A percentile compares a stretch with the other conserved stretches of the same genome.
Conservation (phyloP, 768 basidiomycete species). For the Leccinum imitatum region DNA sequence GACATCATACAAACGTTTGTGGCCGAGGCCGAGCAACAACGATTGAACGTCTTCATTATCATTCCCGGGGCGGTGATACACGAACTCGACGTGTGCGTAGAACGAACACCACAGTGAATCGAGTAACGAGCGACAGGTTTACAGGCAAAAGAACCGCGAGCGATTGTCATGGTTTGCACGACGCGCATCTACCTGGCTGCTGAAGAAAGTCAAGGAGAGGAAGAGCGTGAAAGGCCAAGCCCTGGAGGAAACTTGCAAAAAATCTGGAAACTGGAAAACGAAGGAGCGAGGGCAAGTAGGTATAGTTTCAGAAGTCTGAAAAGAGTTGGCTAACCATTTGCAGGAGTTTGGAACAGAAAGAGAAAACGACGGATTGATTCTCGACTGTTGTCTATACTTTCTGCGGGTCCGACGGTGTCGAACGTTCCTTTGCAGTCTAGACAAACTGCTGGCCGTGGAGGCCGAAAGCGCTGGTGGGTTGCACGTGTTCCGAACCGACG, state of each 20-base stretch:
- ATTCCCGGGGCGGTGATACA: conserved; percentile 74
- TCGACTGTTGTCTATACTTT: conserved; percentile 76
- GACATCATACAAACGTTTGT: conserved; percentile 65
- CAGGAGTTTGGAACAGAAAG: conserved; percentile 36
- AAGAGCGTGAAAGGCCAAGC: conserved; percentile 60
- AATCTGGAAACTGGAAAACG: conserved; percentile 60
- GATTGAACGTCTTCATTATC: conserved; percentile 56
- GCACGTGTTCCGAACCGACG: background rate
- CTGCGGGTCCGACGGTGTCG: conserved; percentile 36
- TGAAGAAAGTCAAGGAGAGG: conserved; percentile 57
- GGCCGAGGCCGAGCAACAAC: conserved; percentile 51
- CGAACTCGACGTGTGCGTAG: conserved; percentile 69
- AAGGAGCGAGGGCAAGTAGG: conserved; percentile 45
- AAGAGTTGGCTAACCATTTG: conserved; percentile 1
- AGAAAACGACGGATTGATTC: conserved; percentile 66
- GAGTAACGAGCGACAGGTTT: conserved; percentile 1
- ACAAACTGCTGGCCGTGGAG: conserved; percentile 64
- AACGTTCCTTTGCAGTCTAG: conserved; percentile 65
- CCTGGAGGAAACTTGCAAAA: conserved; percentile 59
- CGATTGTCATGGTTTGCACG: conserved; percentile 63
- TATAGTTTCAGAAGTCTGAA: background rate
- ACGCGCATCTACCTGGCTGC: conserved; percentile 66
- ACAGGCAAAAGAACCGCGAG: conserved; percentile 42
- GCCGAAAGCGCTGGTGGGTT: conserved; percentile 46
- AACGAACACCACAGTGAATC: background rate